Conservation (phyloP, 441 rosid species). For the Jatropha multifida region DNA sequence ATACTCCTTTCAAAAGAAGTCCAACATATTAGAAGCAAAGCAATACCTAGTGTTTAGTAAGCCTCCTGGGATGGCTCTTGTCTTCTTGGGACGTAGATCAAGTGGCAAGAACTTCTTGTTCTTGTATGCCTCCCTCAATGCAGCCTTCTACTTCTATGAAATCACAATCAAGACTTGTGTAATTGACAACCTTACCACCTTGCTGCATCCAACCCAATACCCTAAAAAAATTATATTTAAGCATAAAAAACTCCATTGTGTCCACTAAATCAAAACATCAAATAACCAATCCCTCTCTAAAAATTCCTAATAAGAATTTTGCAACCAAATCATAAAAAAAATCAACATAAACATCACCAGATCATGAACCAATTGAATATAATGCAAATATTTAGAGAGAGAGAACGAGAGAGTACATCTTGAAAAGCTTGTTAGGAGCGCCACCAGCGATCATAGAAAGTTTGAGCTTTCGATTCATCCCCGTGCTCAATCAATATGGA, state of each 20-base stretch:
- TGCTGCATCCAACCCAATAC: slow-evolving; percentile 43
- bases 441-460: slow-evolving; percentile 41
- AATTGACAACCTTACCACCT: slow-evolving; percentile 83
- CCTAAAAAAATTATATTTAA: not conserved
- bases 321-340: not conserved
- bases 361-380: not conserved
- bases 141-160: slow-evolving; percentile 89
- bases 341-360: too few species aligned
- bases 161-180: slow-evolving; percentile 93
- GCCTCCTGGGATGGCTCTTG: slow-evolving; percentile 84
- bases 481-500: too few species aligned
- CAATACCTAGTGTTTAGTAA: slow-evolving; percentile 83
- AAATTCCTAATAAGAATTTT: not conserved
- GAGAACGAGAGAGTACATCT: slow-evolving; percentile 49
- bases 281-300: too few species aligned
- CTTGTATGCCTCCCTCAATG: slow-evolving; percentile 79
- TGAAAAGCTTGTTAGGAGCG: slow-evolving; percentile 93
- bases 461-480: too few species aligned
- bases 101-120: slow-evolving; percentile 87
- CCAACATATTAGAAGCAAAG: not conserved
- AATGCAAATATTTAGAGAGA: not conserved
- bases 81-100: slow-evolving; percentile 97
- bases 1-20: not conserved
- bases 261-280: not conserved
- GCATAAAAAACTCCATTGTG: not conserved